A percentile compares a stretch with the other conserved stretches of the same genome.
These are phyloP conservation scores for Turritis glabra DNA, from an alignment of 345 rosid species.

Conservation along the genomic window DNA sequence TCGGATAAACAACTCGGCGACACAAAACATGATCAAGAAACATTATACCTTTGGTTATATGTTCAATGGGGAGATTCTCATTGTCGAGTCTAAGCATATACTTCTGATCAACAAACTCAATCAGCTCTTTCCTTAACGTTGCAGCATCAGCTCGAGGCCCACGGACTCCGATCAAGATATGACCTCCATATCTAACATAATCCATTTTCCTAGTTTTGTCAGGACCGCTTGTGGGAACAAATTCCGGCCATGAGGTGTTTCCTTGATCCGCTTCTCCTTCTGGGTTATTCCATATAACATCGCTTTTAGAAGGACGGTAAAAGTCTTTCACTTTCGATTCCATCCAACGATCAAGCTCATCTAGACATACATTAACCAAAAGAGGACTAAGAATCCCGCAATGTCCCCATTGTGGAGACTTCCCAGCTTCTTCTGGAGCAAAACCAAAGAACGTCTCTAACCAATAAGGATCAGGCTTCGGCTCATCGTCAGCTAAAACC, in stretches of 20 bases:
- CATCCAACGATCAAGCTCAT: slow-evolving; percentile 91
- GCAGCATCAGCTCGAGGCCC: slow-evolving; percentile 98
- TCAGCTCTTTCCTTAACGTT: slow-evolving; percentile 83
- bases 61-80: slow-evolving; percentile 88
- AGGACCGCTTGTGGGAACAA: slow-evolving; percentile 98
- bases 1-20: slow-evolving; percentile 95
- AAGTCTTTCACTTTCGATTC: slow-evolving; percentile 85
- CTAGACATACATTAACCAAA: slow-evolving; percentile 81
- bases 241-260: slow-evolving; percentile 97
- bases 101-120: slow-evolving; percentile 91
- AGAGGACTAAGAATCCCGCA: slow-evolving; percentile 95
- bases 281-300: slow-evolving; percentile 90
- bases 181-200: slow-evolving; percentile 85
- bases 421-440: slow-evolving; percentile 96
- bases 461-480: slow-evolving; percentile 99
- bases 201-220: slow-evolving; percentile 95
- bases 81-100: slow-evolving; percentile 89
- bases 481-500: slow-evolving; percentile 95
- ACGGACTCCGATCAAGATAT: slow-evolving; percentile 83
- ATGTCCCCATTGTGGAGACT: slow-evolving; percentile 92
- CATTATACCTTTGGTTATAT: slow-evolving; percentile 96
- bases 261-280: slow-evolving; percentile 96
- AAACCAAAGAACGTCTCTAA: slow-evolving; percentile 91
- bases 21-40: slow-evolving; percentile 98
- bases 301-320: slow-evolving; percentile 84